phyloP scores from a whole-genome alignment of 768 basidiomycete genomes.

The Tricholomella constricta region DNA sequence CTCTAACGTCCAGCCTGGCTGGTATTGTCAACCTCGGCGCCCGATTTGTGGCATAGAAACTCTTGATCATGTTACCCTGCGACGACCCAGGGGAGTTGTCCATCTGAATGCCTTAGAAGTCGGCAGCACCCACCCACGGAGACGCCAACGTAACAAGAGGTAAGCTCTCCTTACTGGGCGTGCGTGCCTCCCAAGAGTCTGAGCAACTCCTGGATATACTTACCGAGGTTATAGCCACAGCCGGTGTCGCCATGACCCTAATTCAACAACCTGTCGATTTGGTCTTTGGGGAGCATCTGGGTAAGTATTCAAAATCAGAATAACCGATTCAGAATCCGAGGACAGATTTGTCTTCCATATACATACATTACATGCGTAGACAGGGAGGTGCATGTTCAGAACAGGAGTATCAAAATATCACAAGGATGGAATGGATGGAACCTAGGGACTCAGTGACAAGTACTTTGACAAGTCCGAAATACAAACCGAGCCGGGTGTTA shows the following conservation, averaged over 20 bases:
- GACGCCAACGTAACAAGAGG: slow-evolving; percentile 1
- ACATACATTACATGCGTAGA: not conserved
- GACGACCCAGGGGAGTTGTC: not conserved
- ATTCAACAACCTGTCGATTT: too few species aligned
- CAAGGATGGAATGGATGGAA: too few species aligned
- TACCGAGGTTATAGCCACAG: too few species aligned
- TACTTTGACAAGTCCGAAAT: not conserved
- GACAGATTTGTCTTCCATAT: too few species aligned
- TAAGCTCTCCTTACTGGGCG: not conserved
- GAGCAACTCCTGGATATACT: not conserved
- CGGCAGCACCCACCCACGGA: slow-evolving; percentile 4
- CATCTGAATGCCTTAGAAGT: not conserved
- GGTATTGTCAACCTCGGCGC: not conserved
- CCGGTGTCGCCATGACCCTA: too few species aligned
- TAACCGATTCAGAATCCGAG: too few species aligned
- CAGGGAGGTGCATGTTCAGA: not conserved
- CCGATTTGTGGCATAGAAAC: slow-evolving; percentile 8
- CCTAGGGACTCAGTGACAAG: too few species aligned
- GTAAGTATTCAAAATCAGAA: too few species aligned
- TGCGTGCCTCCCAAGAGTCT: not conserved
- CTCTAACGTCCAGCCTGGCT: not conserved
- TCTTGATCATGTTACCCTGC: not conserved
- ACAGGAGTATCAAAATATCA: not conserved
- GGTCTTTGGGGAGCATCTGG: too few species aligned
- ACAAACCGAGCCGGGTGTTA: slow-evolving; percentile 1